Conservation (phyloP, 2,329 filamentous ascomycete species). For the Ophiostoma novo-ulmi region DNA sequence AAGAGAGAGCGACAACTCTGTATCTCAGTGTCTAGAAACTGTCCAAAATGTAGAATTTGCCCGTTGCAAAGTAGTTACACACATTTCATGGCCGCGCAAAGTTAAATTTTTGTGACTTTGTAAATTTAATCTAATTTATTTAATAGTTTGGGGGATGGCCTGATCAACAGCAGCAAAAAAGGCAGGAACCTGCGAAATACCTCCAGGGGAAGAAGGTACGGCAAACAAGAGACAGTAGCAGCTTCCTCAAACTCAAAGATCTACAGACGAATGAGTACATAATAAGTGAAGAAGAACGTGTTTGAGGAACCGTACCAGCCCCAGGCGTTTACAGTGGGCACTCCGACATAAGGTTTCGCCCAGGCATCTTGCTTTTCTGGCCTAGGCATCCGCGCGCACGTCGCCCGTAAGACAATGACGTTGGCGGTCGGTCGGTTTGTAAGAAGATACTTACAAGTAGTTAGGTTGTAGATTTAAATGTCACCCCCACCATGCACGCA, state of each 20-base stretch:
- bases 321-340: not conserved
- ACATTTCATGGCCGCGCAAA: too few relatives aligned
- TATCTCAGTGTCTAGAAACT: not conserved
- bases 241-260: too few relatives aligned
- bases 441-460: not conserved
- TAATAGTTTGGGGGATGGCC: not conserved
- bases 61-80: not conserved
- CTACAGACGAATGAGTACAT: not conserved
- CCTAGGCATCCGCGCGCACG: conserved; percentile 6
- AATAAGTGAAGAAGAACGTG: not conserved
- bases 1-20: not conserved
- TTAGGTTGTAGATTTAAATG: not conserved
- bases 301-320: not conserved
- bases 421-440: not conserved
- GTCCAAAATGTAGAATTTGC: not conserved
- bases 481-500: not conserved
- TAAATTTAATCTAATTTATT: not conserved
- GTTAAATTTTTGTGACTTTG: too few relatives aligned
- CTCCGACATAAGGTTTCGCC: conserved; percentile 3
- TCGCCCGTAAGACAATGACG: conserved; percentile 13
- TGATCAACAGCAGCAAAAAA: not conserved
- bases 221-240: not conserved
- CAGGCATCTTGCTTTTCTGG: not conserved
- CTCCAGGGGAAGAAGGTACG: not conserved
- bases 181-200: not conserved